Base-by-base conservation (phyloP, 345 rosid genomes). In the Salix koriyanagi region DNA sequence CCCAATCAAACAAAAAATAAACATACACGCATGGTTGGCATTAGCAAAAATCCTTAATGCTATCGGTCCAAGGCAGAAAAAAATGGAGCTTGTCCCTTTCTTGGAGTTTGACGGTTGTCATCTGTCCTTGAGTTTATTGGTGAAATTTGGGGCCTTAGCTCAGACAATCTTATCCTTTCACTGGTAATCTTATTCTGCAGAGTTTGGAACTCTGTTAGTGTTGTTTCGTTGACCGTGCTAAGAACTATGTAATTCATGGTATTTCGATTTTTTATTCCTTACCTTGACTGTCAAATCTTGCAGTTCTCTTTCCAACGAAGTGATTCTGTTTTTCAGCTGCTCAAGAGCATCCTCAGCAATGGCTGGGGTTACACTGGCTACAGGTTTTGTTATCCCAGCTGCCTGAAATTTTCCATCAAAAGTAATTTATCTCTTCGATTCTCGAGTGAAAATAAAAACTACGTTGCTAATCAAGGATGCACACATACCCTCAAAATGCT, bases 311-410 rank as follows among this genome's bases (percentile, higher is more conserved):
- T 90, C 97, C 76, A 87, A 82, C 34, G 84, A 90, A 79, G 69
- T 72, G 67, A 92, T 62, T 86, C 83, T 92, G 75, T 70, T 80
- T 82, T 83, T 87, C 37, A 94, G 89, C 60, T 86, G 91, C 72
- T 84, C 91, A 25, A 94, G 92, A 23, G 92, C 97, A 71, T 90
- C 97, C 87, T 92, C 94, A 50, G 97, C 98, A 61, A 81, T 81
- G 34, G 81, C 84, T 48, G 94, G 94, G 85, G 82, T 87, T 76
- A 89, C 73, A 67, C 90, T 88, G 28, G 91, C 78, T 25, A 73
- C 76, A 46, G 86, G 84, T 76, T 87, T 89, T 70, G 87, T 77
- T 76, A 87, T 82, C 83, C 94, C 91, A 36, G 94, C 90, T 23
- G 80, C 94, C 93, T 90, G 86, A 64, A 83, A 75, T 14, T 76